Base-by-base conservation (phyloP, 768 basidiomycete genomes). In the Boletus bicolor region DNA sequence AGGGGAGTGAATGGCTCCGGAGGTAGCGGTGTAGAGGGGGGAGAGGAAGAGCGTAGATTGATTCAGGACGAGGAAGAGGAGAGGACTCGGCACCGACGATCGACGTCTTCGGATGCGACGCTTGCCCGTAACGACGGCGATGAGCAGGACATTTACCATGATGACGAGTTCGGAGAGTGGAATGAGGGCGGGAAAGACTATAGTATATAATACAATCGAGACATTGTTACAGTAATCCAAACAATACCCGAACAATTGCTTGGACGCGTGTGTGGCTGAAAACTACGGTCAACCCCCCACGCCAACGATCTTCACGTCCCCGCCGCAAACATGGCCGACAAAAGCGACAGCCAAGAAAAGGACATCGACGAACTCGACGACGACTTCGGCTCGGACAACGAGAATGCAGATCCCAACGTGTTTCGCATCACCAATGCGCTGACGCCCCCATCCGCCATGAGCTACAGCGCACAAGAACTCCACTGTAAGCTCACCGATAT, bases 351-450 rank as follows among this genome's bases (percentile, higher is more conserved):
- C 30, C 63, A 67, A 26, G 76, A 73, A 10, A 69, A 65, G 43
- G 80, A 83, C 58, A 44, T 78, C 5, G 80, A 82, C 60, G 76
- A 81, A 55, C 75, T 81, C 37, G 75, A 82, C 28, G 73, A 75
- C 10, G 72, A 74, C 12, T 75, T 72, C n/a, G 76, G 70, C 26
- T 68, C 71, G 0, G 77, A 79, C 3, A 72, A 72, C 14, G 75
- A 77, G 12, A 64, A 75, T 24, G 68, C 67, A 32, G 72, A 73
- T 30, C 71, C 73, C 0, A 72, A 68, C 49, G 72, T 69, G 32
- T 86, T 82, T 69, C 75, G 64, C 59, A 77, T 81, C 53, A 61
- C 61, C 32, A 73, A 76, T 21, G 67, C 75, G 17, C 64, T 85
- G 38, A 66, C 72, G 4, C 75, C 74, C 11, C 76, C 78, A 0